Base-by-base conservation (phyloP, 192 early-diverging fungal genomes). In the Phycomyces nitens region DNA sequence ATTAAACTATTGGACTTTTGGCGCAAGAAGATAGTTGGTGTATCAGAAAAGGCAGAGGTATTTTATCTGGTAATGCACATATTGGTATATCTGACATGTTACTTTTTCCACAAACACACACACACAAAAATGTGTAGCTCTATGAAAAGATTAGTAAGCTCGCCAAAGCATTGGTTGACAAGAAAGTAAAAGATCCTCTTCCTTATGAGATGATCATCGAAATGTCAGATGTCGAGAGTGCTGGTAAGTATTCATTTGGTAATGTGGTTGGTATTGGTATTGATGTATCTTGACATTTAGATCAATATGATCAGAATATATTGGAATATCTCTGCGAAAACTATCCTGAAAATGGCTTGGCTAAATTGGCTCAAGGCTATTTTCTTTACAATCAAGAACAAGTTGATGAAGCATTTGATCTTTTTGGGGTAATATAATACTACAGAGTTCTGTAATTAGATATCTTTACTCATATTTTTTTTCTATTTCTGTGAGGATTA, bases 201-300 rank as follows among this genome's bases (percentile, higher is more conserved):
- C 74, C 81, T 16, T 80, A 75, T 56, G 79, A 85, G 62, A 56
- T 81, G 1, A 21, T 81, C 4, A 72, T 85, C 42, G 82, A 82
- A 54, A 70, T 69, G 34, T 73, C 66, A 0, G 67, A 85, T 57
- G 73, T 68, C 4, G 44, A 42, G 16, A 61, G 47, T 54, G 58
- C 69, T 26, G 74, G 77, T 76, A 73, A 67, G 26, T 20, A 7
- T n/a, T n/a, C n/a, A n/a, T n/a, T n/a, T n/a, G n/a, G n/a, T n/a
- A n/a, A n/a, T n/a, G n/a, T n/a, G n/a, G n/a, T n/a, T n/a, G n/a
- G n/a, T n/a, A n/a, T n/a, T n/a, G n/a, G n/a, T 41, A 44, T 18
- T 60, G 39, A 52, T 65, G 4, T 34, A 29, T 66, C 23, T n/a
- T 52, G 8, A 5, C 16, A 40, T 39, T 10, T 55, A 80, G 74